Evolutionary conservation across 768 basidiomycete genomes (phyloP), one percentile per base, ranked within the genome.

Genomic region (Tulasnella sp.): DNA sequence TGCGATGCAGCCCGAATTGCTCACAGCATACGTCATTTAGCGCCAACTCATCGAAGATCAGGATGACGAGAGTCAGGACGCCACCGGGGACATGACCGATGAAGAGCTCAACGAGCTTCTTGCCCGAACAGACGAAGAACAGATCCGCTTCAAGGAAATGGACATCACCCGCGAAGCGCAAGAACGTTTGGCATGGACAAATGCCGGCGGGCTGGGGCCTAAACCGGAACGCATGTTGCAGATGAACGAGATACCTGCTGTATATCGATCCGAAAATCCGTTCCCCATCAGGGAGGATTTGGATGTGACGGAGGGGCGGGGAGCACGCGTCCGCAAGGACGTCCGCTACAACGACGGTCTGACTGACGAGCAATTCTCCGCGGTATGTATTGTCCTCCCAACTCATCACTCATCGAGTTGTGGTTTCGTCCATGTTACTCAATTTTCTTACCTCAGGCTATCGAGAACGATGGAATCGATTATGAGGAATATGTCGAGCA

Each of bases 311-410:
- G 81, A 90, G 68, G 93, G 93, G 58, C 83, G 93, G 63, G 94
- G 93, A 34, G 85, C 88, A 69, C 80, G 93, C 65, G 79, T 82
- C 61, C 79, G 91, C 64, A 88, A 83, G 60, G 78, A 86, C 45
- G 90, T 98, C 63, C 85, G 82, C 68, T 98, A 98, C 68, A 94
- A 86, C 61, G 95, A 97, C 68, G 93, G 93, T 15, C 77, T 98
- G 58, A 86, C 83, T 54, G 95, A 98, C 65, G 95, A 96, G 67
- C 85, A 93, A 65, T 96, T 91, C 86, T 82, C 90, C 30, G 78
- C 87, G 78, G 85, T 85, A 68, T 61, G 78, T 75, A 8, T 27
- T 54, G 21, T 17, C 3, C n/a, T 41, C 52, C 30, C 51, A 44
- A 44, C 62, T 50, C 19, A 13, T 56, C 53, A 24, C 10, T 26